phyloP scores from a whole-genome alignment of 805 yeast species.

The Metahyphopichia silvanorum region DNA sequence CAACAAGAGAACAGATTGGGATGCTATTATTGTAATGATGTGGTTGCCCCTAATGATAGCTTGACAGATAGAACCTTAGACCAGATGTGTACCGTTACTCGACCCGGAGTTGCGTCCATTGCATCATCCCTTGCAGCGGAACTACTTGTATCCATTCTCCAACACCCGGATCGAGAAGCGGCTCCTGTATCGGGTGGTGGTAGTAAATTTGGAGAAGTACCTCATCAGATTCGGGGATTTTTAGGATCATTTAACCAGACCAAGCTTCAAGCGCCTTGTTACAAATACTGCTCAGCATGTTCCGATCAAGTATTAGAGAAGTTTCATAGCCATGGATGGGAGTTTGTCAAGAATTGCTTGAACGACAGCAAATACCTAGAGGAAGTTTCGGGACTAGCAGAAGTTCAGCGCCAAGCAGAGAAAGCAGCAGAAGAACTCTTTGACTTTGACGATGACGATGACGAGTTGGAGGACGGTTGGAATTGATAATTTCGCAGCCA shows the following conservation, averaged over 20 bases:
- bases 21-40: slow-evolving; percentile 94
- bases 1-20: slow-evolving; percentile 53
- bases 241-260: slow-evolving; percentile 61
- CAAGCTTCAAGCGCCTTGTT: slow-evolving; percentile 69
- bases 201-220: slow-evolving; percentile 59
- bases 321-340: slow-evolving; percentile 66
- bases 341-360: slow-evolving; percentile 70
- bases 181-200: slow-evolving; percentile 34
- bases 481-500: slow-evolving; percentile 16
- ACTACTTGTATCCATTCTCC: slow-evolving; percentile 68
- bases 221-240: slow-evolving; percentile 92
- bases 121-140: slow-evolving; percentile 90
- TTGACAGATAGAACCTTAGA: slow-evolving; percentile 85
- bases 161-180: slow-evolving; percentile 51
- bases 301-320: slow-evolving; percentile 54
- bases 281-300: slow-evolving; percentile 84
- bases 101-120: slow-evolving; percentile 91
- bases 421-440: slow-evolving; percentile 30
- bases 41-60: slow-evolving; percentile 89
- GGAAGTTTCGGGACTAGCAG: slow-evolving; percentile 71
- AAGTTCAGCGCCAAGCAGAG: slow-evolving; percentile 72
- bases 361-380: slow-evolving; percentile 67
- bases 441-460: slow-evolving; percentile 7
- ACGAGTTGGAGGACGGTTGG: slow-evolving; percentile 33
- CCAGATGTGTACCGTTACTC: slow-evolving; percentile 98